These are phyloP conservation scores for Hortiboletus flavorubellus DNA, from an alignment of 768 basidiomycete species.

Conservation along the genomic window DNA sequence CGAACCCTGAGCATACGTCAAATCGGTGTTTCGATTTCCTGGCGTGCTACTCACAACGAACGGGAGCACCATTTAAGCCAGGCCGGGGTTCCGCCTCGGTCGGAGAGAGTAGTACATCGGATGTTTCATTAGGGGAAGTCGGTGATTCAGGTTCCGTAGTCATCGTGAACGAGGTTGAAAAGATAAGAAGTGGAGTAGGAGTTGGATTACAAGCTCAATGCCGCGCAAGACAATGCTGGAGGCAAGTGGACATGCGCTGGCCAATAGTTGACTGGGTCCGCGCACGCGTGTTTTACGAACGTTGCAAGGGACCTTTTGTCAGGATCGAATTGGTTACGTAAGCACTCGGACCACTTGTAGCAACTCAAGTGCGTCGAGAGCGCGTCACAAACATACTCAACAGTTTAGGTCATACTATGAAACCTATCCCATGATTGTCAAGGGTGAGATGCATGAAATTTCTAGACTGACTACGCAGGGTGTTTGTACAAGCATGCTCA, in stretches of 20 bases:
- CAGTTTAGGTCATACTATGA: not conserved
- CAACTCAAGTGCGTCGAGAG: constrained; percentile 11
- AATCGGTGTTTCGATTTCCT: not conserved
- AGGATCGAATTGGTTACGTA: constrained; percentile 7
- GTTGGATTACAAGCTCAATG: not conserved
- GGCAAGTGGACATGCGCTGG: not conserved
- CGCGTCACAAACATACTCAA: not conserved
- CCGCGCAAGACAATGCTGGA: not conserved
- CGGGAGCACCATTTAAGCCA: constrained; percentile 70
- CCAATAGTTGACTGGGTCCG: constrained; percentile 4
- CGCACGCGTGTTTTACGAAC: constrained; percentile 2
- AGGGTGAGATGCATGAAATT: not conserved
- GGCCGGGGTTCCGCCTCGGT: constrained; percentile 65
- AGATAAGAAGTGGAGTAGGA: not conserved
- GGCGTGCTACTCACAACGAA: constrained; percentile 62
- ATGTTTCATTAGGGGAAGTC: constrained; percentile 55
- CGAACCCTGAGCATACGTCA: constrained; percentile 59
- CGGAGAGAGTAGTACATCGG: constrained; percentile 48
- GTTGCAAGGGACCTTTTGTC: no score
- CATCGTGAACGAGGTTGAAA: constrained; percentile 11
- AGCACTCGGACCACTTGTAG: not conserved
- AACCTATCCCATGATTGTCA: constrained; percentile 4
- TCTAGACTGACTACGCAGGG: not conserved
- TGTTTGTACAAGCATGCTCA: not conserved
- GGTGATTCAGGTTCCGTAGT: constrained; percentile 26